These are phyloP conservation scores for Kuraishia cidri DNA, from an alignment of 805 yeast genomes.

Conservation along the genomic window DNA sequence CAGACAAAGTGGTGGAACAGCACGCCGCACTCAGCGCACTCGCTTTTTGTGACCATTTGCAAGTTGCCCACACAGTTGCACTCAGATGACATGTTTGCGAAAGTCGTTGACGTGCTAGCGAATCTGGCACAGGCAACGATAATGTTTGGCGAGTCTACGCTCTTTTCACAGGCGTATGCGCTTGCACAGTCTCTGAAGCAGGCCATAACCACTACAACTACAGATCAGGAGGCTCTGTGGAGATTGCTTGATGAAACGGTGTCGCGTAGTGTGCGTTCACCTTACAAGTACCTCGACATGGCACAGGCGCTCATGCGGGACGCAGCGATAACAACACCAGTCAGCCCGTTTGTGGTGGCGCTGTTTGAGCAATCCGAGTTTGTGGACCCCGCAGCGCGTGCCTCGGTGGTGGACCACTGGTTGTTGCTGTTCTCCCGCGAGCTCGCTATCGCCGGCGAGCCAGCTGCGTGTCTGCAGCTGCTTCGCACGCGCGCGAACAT, in stretches of 20 bases:
- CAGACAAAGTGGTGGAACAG: conserved; percentile 82
- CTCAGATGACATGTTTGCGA: conserved; percentile 19
- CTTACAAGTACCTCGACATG: conserved; percentile 76
- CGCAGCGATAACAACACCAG: conserved; percentile 13
- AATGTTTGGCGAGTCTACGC: too few relatives aligned
- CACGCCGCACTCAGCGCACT: conserved; percentile 30
- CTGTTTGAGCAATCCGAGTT: conserved; percentile 65
- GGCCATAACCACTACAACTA: neutral
- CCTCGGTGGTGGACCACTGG: conserved; percentile 32
- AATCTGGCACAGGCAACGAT: conserved; percentile 41
- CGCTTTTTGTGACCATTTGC: conserved; percentile 61
- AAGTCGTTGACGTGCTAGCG: conserved; percentile 39
- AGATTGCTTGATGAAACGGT: conserved; percentile 66
- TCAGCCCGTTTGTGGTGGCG: conserved; percentile 52
- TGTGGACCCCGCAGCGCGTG: conserved; percentile 23
- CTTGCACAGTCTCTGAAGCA: conserved; percentile 37
- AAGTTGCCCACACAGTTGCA: conserved; percentile 29
- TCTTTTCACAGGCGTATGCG: conserved; percentile 45
- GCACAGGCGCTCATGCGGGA: conserved; percentile 14
- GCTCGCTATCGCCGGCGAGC: conserved; percentile 52
- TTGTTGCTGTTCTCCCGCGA: conserved; percentile 36
- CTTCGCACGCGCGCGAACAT: too few relatives aligned
- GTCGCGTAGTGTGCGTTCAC: conserved; percentile 60
- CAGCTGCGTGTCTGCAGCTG: too few relatives aligned
- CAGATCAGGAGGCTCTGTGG: conserved; percentile 33